Percentiles rank a stretch among this genome's conserved stretches.
Evolutionary conservation across 2,329 filamentous ascomycete genomes (phyloP).

Genomic region (Pseudogymnoascus sp.): DNA sequence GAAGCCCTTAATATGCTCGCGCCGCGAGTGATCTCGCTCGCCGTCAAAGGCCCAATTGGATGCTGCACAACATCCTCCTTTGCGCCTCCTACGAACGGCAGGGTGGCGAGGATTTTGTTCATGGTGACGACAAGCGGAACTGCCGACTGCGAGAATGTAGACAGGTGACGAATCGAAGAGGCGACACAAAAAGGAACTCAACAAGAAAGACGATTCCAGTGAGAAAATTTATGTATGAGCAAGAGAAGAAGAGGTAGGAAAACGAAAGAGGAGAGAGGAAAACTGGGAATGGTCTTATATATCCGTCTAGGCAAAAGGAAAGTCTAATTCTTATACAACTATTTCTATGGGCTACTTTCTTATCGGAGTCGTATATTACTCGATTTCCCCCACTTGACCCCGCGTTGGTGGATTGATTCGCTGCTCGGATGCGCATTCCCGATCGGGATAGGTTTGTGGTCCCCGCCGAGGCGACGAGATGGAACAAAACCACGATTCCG

Average conservation of each 20-base stretch:
- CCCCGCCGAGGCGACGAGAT: not conserved
- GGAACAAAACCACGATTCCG: not conserved
- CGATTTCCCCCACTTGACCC: conserved; percentile 7
- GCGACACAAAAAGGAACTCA: not conserved
- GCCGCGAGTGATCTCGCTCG: conserved; percentile 48
- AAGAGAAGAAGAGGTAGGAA: not conserved
- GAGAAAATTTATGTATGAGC: not conserved
- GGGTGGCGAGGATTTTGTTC: not conserved
- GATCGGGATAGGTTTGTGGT: conserved; percentile 2
- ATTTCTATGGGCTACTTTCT: conserved; percentile 1
- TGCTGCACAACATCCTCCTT: conserved; percentile 32
- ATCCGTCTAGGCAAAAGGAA: not conserved
- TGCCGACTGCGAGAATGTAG: not conserved
- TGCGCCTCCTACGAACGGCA: conserved; percentile 11
- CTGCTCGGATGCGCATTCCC: not conserved
- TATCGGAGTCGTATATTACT: conserved; percentile 8
- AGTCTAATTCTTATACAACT: conserved; percentile 5
- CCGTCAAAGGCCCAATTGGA: conserved; percentile 52
- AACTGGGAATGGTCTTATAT: not conserved
- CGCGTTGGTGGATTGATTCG: conserved; percentile 1
- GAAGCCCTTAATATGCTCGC: conserved; percentile 42
- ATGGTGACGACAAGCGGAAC: not conserved
- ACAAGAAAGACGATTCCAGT: not conserved
- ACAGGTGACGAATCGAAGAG: not conserved
- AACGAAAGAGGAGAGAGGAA: not conserved